Conservation (phyloP, 768 basidiomycete genomes). For the Cystofilobasidium ferigula region DNA sequence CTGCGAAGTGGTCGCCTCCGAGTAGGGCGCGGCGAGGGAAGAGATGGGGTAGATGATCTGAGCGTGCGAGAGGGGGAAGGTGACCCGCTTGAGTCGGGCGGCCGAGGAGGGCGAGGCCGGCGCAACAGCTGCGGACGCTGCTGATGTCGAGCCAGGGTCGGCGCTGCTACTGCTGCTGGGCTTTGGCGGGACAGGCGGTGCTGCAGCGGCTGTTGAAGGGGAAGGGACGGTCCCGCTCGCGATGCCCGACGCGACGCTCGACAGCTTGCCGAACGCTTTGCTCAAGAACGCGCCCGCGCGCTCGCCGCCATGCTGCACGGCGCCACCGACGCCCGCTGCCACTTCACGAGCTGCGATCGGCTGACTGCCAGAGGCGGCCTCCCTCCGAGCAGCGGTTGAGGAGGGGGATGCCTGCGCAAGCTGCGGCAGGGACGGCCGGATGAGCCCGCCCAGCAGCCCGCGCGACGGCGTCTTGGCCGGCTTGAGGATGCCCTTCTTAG, state of each 20-base stretch:
- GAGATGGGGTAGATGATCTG: constrained; percentile 85
- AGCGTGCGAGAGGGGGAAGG: constrained; percentile 79
- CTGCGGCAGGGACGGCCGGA: neutral
- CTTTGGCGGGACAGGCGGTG: neutral
- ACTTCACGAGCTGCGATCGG: no score
- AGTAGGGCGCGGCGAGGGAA: constrained; percentile 68
- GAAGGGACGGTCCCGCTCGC: constrained; percentile 27
- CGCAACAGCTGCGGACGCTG: no score
- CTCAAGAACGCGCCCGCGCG: constrained; percentile 28
- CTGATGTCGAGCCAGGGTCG: neutral
- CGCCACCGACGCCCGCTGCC: neutral
- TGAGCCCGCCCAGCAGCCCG: constrained; percentile 29
- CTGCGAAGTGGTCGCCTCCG: constrained; percentile 38
- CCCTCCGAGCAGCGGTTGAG: no score
- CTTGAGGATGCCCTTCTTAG: constrained; percentile 39
- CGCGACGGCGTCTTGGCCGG: constrained; percentile 35
- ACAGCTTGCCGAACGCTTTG: constrained; percentile 14
- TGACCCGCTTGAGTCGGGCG: constrained; percentile 47
- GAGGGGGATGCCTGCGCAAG: no score
- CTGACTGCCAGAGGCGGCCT: no score
- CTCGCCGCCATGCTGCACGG: neutral
- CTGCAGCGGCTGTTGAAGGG: neutral
- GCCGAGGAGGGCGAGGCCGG: neutral
- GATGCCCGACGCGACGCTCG: constrained; percentile 31
- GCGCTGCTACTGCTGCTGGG: constrained; percentile 4